Evolutionary conservation across 345 rosid species (phyloP), one percentile per base, ranked within the genome.

Genomic region (Pistacia integerrima): DNA sequence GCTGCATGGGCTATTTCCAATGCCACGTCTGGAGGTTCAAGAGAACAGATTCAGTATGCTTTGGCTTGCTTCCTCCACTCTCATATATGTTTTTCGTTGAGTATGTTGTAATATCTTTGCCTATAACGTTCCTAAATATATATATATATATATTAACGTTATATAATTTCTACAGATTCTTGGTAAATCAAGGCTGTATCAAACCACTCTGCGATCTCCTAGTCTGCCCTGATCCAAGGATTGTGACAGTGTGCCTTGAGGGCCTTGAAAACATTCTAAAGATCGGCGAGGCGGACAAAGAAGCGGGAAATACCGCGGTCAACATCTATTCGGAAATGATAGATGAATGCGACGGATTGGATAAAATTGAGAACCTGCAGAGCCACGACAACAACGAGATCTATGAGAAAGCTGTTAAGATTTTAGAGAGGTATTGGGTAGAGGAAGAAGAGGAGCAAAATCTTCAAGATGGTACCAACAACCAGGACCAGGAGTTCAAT

Each of bases 1-100:
- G 84, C 88, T 74, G 84, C 86, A 10, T 83, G 86, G 84, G 88
- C 88, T 41, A 74, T 85, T 51, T 85, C 88, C 22, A 77, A 79
- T 72, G 86, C 88, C n/a, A 73, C 78, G 1, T 73, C 85, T 25
- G 82, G 84, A 55, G 85, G 85, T 25, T 75, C 85, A 10, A 67
- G 64, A 20, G 83, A 79, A 70, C 86, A 86, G 69, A 83, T 86
- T 62, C 82, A 70, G 85, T 84, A 82, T 41, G 46, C 6, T 41
- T 30, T 30, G 1, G 33, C 33, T 30, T 30, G 33, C 3, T 30
- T 30, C 46, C 46, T 38, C 41, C 41, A 5, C 46, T 41, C 46
- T 30, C 33, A 30, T 30, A 30, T 30, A 30, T 30, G 33, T 30
- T 30, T 30, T 30, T 30, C 2, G 33, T 30, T 30, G 33, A 30